A percentile compares a stretch with the other conserved stretches of the same genome.
These are phyloP conservation scores for Saccharum officinarum DNA, from an alignment of 176 grass and related monocot species.

Conservation along the genomic window DNA sequence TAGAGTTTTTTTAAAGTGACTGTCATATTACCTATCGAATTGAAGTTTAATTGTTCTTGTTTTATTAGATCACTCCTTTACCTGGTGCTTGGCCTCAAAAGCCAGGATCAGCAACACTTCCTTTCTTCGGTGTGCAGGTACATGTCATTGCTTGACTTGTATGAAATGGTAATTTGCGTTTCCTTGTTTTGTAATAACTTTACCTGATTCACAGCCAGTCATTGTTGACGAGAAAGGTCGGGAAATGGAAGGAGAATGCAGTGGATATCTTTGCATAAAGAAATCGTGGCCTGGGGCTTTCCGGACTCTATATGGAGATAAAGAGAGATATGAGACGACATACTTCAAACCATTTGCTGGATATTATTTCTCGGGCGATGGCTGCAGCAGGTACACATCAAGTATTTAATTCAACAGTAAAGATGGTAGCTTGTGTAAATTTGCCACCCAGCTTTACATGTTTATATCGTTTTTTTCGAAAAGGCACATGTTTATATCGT, in stretches of 20 bases:
- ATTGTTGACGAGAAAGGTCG: slow-evolving; percentile 94
- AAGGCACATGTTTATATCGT: slow-evolving; percentile 5
- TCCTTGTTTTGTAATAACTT: slow-evolving; percentile 4
- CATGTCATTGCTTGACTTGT: neutral
- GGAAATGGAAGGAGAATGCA: slow-evolving; percentile 91
- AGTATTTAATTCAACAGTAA: neutral
- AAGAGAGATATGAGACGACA: slow-evolving; percentile 98
- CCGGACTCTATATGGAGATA: slow-evolving; percentile 85
- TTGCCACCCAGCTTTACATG: slow-evolving; percentile 12
- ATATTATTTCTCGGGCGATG: slow-evolving; percentile 98
- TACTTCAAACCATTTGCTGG: slow-evolving; percentile 97
- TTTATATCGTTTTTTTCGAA: neutral
- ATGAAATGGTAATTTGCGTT: neutral
- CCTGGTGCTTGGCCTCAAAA: slow-evolving; percentile 97
- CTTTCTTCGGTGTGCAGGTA: slow-evolving; percentile 97
- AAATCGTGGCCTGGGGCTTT: slow-evolving; percentile 98
- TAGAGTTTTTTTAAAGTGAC: neutral
- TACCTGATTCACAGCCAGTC: slow-evolving; percentile 54
- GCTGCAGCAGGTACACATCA: slow-evolving; percentile 75
- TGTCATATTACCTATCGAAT: neutral
- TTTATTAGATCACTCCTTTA: slow-evolving; percentile 81
- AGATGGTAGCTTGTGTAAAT: neutral
- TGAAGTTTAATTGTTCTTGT: slow-evolving; percentile 18
- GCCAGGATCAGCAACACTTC: slow-evolving; percentile 93
- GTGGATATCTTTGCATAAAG: slow-evolving; percentile 98